Evolutionary conservation across 495 filamentous ascomycete genomes (phyloP).

Genomic region (Daldinia childiae): DNA sequence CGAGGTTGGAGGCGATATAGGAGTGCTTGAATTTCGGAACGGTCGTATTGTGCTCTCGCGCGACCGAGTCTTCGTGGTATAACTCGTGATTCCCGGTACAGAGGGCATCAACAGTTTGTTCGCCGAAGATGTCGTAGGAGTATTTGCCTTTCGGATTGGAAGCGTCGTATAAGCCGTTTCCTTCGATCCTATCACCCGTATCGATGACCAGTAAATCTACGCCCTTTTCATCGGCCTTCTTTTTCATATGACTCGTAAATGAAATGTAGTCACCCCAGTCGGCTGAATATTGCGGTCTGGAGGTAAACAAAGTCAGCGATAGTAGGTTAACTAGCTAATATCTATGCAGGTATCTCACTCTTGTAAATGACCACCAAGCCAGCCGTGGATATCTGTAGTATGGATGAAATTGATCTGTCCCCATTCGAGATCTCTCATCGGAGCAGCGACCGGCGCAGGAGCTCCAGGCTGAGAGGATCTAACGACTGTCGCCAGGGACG

Average conservation of each 20-base stretch:
- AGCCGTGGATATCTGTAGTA: constrained; percentile 95
- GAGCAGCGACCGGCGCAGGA: constrained; percentile 78
- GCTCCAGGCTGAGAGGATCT: constrained; percentile 80
- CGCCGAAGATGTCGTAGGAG: constrained; percentile 81
- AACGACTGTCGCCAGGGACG: constrained; percentile 46
- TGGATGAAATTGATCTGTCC: constrained; percentile 94
- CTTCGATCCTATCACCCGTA: constrained; percentile 93
- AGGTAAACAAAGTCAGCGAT: constrained; percentile 37
- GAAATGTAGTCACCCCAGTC: constrained; percentile 99
- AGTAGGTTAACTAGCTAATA: neutral
- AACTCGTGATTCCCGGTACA: constrained; percentile 96
- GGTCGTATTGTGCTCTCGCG: constrained; percentile 77
- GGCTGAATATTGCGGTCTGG: constrained; percentile 84
- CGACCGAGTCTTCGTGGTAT: constrained; percentile 80
- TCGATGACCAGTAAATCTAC: constrained; percentile 89
- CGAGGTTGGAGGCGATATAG: constrained; percentile 91
- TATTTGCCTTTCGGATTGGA: constrained; percentile 88
- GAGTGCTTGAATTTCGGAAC: constrained; percentile 79
- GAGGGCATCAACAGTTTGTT: constrained; percentile 85
- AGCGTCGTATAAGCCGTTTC: constrained; percentile 95
- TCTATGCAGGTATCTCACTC: constrained; percentile 63
- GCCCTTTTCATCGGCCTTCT: constrained; percentile 77
- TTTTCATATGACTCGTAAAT: constrained; percentile 82
- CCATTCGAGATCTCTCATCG: constrained; percentile 85
- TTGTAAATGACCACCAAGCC: constrained; percentile 92